Base-by-base conservation (phyloP, 192 early-diverging fungal genomes). In the Gonapodya prolifera region DNA sequence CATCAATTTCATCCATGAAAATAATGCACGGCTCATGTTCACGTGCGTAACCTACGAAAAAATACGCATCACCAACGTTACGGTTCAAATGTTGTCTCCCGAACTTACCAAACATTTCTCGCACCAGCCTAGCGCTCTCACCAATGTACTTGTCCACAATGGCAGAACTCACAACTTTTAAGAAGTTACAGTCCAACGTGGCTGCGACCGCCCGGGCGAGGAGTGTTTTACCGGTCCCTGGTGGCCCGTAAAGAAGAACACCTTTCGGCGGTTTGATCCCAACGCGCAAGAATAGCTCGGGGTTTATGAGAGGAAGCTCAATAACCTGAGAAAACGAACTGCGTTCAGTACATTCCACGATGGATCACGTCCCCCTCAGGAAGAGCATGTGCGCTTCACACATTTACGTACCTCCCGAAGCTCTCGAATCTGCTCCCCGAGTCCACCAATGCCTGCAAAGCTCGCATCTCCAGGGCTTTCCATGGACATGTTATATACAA, bases 61-160 rank as follows among this genome's bases (percentile, higher is more conserved):
- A 28, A 33, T 18, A 32, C 69, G 35, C 35, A 34, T 28, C 2
- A 13, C 69, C 18, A 35, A 34, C 1, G 74, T 33, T 29, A 35
- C 74, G 1, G 69, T 2, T 34, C 29, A 28, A 75, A 74, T 17
- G 34, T 23, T 18, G 33, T 18, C 35, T 17, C 30, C 0, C 61
- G 29, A 2, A 79, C 83, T 34, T 84, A 92, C 94, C 96, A 91
- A 99, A 99, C 98, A 99, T 99, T 84, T 99, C 98, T 33, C 98
- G 89, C 76, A 99, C 90, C 71, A 99, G 84, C 79, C 98, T 85
- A 69, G 98, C 96, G 86, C 93, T 95, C 85, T 99, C 98, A 77
- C 98, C 98, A 86, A 99, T 99, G 81, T 97, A 99, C 86, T 99
- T 99, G 88, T 99, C 98, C 1, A 99, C 96, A 84, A 99, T 99